These are phyloP conservation scores for Prunus mongolica DNA, from an alignment of 306 rosid genomes.

Conservation along the genomic window DNA sequence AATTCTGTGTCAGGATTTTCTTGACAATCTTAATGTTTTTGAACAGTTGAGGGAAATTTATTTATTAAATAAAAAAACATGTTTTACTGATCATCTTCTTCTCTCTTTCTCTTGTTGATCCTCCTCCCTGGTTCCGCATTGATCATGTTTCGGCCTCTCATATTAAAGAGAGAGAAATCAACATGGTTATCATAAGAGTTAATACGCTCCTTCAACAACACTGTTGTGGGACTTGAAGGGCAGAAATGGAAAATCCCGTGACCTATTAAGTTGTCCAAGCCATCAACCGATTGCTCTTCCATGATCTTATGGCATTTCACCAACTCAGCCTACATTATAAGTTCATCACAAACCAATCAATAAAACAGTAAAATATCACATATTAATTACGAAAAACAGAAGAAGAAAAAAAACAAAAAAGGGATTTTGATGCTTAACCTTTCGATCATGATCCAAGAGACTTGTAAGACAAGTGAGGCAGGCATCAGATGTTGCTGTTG, in stretches of 20 bases:
- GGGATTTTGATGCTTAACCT: conserved; percentile 23
- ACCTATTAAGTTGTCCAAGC: background rate
- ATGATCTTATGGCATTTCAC: conserved; percentile 33
- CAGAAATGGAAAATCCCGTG: conserved; percentile 3
- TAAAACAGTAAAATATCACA: background rate
- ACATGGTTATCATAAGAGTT: background rate
- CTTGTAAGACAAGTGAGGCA: conserved; percentile 15
- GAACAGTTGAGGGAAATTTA: background rate
- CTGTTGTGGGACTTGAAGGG: conserved; percentile 53
- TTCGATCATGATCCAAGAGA: conserved; percentile 28
- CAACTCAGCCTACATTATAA: conserved; percentile 33
- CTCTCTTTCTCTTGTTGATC: conserved; percentile 13
- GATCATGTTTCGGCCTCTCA: background rate
- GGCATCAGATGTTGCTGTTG: conserved; percentile 6
- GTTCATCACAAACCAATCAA: background rate
- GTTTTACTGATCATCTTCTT: background rate
- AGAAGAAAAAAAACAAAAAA: background rate
- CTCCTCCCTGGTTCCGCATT: background rate
- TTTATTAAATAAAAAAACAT: background rate
- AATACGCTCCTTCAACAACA: conserved; percentile 27
- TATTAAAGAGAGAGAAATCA: conserved; percentile 20
- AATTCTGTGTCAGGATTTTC: background rate
- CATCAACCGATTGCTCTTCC: conserved; percentile 21
- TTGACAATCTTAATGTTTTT: background rate
- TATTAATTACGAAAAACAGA: background rate